Conservation (phyloP, 495 filamentous ascomycete genomes). For the Delitschia confertaspora region DNA sequence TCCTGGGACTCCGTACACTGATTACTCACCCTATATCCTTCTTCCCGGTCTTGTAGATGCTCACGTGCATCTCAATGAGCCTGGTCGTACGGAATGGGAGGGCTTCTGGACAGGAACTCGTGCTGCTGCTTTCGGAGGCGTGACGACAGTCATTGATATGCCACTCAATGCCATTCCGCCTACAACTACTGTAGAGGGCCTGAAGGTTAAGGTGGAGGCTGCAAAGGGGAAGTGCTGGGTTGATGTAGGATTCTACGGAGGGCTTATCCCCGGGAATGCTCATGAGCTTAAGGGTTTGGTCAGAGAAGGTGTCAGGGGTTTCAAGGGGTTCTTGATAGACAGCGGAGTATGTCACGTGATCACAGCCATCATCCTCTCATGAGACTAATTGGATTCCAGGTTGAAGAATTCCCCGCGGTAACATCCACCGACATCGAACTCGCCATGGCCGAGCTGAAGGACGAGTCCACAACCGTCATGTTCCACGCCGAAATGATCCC, state of each 20-base stretch:
- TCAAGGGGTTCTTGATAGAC: slow-evolving; percentile 97
- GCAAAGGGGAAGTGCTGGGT: slow-evolving; percentile 93
- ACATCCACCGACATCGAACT: slow-evolving; percentile 66
- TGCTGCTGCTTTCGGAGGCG: slow-evolving; percentile 90
- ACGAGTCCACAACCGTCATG: slow-evolving; percentile 81
- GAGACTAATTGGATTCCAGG: slow-evolving; percentile 36
- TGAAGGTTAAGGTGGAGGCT: slow-evolving; percentile 77
- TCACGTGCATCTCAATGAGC: slow-evolving; percentile 96
- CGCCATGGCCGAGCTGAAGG: slow-evolving; percentile 69
- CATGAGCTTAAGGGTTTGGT: slow-evolving; percentile 72
- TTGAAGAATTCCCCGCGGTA: slow-evolving; percentile 92
- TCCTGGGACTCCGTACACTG: slow-evolving; percentile 58
- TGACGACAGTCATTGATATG: slow-evolving; percentile 98
- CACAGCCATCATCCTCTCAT: background rate
- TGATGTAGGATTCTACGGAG: slow-evolving; percentile 96
- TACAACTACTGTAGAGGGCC: slow-evolving; percentile 75
- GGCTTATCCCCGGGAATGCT: slow-evolving; percentile 85
- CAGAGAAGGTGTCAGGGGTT: slow-evolving; percentile 77
- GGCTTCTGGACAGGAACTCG: slow-evolving; percentile 90
- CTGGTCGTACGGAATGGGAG: slow-evolving; percentile 96
- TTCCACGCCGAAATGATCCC: slow-evolving; percentile 99
- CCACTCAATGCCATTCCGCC: slow-evolving; percentile 95
- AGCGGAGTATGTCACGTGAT: slow-evolving; percentile 62
- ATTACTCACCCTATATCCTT: slow-evolving; percentile 80
- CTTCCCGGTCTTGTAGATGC: slow-evolving; percentile 93